phyloP scores from a whole-genome alignment of 495 filamentous ascomycete genomes.

The Penicillium dipodomyicola region DNA sequence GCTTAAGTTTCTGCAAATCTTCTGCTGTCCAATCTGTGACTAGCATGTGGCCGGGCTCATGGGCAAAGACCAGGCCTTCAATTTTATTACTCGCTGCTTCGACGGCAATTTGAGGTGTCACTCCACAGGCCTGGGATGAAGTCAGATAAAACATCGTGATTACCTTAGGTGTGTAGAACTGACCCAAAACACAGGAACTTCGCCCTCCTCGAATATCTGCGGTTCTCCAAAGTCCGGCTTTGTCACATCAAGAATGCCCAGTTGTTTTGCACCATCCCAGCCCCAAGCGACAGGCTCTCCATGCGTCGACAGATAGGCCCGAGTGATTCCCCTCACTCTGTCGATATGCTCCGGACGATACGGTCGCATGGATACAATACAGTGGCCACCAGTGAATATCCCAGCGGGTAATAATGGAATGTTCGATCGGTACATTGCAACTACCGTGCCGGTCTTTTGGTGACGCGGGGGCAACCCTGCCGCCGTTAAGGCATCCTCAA shows the following conservation, averaged over 20 bases:
- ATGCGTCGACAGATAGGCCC: conserved; percentile 46
- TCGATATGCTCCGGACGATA: conserved; percentile 47
- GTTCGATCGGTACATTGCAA: conserved; percentile 54
- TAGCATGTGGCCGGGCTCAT: conserved; percentile 57
- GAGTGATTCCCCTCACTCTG: conserved; percentile 46
- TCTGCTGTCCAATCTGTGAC: conserved; percentile 43
- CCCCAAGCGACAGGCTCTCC: conserved; percentile 62
- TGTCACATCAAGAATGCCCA: conserved; percentile 48
- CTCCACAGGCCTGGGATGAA: conserved; percentile 48
- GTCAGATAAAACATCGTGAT: not conserved
- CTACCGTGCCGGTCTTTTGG: conserved; percentile 32
- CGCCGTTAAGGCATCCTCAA: conserved; percentile 47
- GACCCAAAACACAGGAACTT: conserved; percentile 55
- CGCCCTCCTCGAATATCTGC: conserved; percentile 35
- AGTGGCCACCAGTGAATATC: conserved; percentile 47
- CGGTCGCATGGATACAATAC: conserved; percentile 56
- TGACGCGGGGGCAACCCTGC: conserved; percentile 49
- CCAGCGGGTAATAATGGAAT: conserved; percentile 50
- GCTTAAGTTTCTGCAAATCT: conserved; percentile 18
- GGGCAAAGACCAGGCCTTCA: conserved; percentile 50
- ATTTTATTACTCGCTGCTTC: conserved; percentile 43
- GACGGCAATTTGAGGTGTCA: conserved; percentile 58
- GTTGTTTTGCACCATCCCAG: conserved; percentile 46
- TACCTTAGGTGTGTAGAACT: conserved; percentile 4
- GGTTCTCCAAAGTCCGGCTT: conserved; percentile 47